A percentile compares a stretch with the other conserved stretches of the same genome.
These are phyloP conservation scores for Salvia miltiorrhiza DNA, from an alignment of 257 asterid species.

Conservation along the genomic window DNA sequence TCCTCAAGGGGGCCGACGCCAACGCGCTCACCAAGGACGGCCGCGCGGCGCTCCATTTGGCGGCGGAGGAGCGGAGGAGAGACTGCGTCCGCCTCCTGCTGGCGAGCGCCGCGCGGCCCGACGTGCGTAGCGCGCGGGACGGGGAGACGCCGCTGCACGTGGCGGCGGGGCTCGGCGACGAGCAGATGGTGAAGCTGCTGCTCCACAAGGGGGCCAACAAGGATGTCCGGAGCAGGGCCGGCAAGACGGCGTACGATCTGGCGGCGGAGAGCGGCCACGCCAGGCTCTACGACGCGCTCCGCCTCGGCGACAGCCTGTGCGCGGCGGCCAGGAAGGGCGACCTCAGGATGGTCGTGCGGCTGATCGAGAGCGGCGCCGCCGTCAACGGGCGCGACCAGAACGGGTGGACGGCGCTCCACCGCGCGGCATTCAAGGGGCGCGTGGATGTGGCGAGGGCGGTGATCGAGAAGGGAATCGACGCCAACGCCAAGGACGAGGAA, in stretches of 20 bases:
- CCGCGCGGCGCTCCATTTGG: conserved; percentile 56
- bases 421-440: conserved; percentile 69
- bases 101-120: conserved; percentile 42
- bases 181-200: conserved; percentile 55
- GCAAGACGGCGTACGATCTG: conserved; percentile 66
- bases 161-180: conserved; percentile 57
- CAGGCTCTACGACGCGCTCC: conserved; percentile 58
- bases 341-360: conserved; percentile 49
- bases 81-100: conserved; percentile 60
- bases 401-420: conserved; percentile 74
- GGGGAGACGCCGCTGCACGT: conserved; percentile 70
- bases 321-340: conserved; percentile 67
- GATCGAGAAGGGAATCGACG: conserved; percentile 54
- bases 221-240: conserved; percentile 44
- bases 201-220: conserved; percentile 72
- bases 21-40: conserved; percentile 61
- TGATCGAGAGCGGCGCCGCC: conserved; percentile 58
- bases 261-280: conserved; percentile 76
- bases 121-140: conserved; percentile 26
- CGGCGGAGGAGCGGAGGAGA: conserved; percentile 57
- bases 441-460: conserved; percentile 45
- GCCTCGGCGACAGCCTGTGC: conserved; percentile 57
- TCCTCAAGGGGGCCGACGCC: conserved; percentile 57
- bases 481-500: conserved; percentile 55
- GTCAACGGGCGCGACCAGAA: conserved; percentile 67